Evolutionary conservation across 495 filamentous ascomycete genomes (phyloP).

Genomic region (Jackrogersella multiformis): DNA sequence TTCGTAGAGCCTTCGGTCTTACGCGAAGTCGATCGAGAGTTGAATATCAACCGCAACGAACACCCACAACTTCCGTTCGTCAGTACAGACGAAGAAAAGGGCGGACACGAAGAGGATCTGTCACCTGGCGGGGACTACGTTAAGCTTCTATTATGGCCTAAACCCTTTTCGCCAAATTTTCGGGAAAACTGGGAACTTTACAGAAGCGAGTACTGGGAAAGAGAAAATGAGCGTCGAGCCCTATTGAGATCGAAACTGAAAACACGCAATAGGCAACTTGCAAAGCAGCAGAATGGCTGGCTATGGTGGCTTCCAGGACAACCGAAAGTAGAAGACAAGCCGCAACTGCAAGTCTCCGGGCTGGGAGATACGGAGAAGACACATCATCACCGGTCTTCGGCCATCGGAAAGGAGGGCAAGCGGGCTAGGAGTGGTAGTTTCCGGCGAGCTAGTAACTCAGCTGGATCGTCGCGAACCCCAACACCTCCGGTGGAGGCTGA

Average conservation of each 20-base stretch:
- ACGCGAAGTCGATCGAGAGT: conserved; percentile 60
- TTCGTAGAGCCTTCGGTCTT: conserved; percentile 67
- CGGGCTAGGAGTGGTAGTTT: conserved; percentile 59
- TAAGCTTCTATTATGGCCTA: conserved; percentile 88
- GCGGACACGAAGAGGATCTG: conserved; percentile 83
- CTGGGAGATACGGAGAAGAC: conserved; percentile 44
- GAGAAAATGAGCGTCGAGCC: conserved; percentile 88
- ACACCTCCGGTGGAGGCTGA: conserved; percentile 61
- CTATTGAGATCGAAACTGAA: conserved; percentile 73
- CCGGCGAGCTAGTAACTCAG: conserved; percentile 58
- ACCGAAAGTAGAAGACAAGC: conserved; percentile 45
- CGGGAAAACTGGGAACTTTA: conserved; percentile 98
- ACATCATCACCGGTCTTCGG: conserved; percentile 49
- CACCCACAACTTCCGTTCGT: conserved; percentile 56
- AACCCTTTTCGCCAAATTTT: conserved; percentile 93
- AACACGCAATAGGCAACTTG: conserved; percentile 69
- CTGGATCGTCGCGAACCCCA: conserved; percentile 57
- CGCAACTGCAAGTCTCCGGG: conserved; percentile 33
- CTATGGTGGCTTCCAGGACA: conserved; percentile 78
- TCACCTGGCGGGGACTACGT: conserved; percentile 89
- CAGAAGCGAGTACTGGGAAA: conserved; percentile 93
- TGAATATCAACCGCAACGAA: conserved; percentile 50
- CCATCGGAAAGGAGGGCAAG: conserved; percentile 54
- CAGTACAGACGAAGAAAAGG: conserved; percentile 57
- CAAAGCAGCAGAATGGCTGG: conserved; percentile 77